Conservation (phyloP, 768 basidiomycete species). For the Saitozyma podzolica region DNA sequence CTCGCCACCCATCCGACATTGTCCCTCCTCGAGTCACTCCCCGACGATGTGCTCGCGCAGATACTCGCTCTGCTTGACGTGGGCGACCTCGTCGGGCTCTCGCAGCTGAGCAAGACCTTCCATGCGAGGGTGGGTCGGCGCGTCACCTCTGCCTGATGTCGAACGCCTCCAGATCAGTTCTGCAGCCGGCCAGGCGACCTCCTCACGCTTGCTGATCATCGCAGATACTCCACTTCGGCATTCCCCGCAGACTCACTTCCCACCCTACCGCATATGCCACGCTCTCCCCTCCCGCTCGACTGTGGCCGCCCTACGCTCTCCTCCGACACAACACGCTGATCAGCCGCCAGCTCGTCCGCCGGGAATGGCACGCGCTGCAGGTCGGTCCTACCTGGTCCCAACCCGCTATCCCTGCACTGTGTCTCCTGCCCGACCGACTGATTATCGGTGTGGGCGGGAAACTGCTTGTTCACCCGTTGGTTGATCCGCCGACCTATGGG, state of each 20-base stretch:
- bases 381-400: constrained; percentile 35
- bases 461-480: constrained; percentile 33
- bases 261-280: constrained; percentile 29
- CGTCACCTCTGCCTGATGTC: too few relatives aligned
- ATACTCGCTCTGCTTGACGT: constrained; percentile 25
- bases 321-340: constrained; percentile 18
- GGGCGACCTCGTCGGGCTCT: constrained; percentile 20
- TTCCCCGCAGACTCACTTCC: constrained; percentile 26
- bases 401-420: constrained; percentile 33
- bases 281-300: constrained; percentile 6
- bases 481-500: background rate
- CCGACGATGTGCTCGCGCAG: constrained; percentile 35
- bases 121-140: constrained; percentile 22
- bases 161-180: too few relatives aligned
- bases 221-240: constrained; percentile 27
- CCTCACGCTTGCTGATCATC: background rate
- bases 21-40: constrained; percentile 22
- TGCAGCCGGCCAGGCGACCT: too few relatives aligned
- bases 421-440: constrained; percentile 21
- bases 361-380: constrained; percentile 35
- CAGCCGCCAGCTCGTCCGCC: constrained; percentile 1
- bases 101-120: constrained; percentile 7
- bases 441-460: constrained; percentile 33
- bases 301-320: constrained; percentile 24
- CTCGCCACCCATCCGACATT: too few relatives aligned